These are phyloP conservation scores for Salvia rosmarinus DNA, from an alignment of 257 asterid species.

Conservation along the genomic window DNA sequence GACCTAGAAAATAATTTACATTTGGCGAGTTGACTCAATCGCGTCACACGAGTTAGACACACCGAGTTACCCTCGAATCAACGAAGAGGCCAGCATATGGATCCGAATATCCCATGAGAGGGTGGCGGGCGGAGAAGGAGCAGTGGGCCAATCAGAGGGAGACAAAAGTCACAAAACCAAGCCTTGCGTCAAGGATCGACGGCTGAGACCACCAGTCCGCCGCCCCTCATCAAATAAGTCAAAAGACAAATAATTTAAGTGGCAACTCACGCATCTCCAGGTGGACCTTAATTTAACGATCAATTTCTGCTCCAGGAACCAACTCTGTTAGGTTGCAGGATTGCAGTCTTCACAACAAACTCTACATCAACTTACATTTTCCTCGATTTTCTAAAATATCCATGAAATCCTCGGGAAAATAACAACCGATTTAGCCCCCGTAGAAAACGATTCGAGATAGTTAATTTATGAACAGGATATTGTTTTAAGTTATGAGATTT, in stretches of 20 bases:
- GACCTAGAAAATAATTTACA: not conserved
- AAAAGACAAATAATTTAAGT: conserved; percentile 28
- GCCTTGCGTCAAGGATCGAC: conserved; percentile 50
- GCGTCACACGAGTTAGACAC: conserved; percentile 25
- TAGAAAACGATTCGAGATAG: not conserved
- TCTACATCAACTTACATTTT: conserved; percentile 15
- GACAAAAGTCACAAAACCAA: conserved; percentile 44
- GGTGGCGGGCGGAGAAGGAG: conserved; percentile 19
- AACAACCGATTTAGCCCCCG: conserved; percentile 23
- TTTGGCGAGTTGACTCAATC: conserved; percentile 24
- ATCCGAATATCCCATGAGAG: conserved; percentile 42
- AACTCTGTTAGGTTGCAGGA: conserved; percentile 19
- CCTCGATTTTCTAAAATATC: conserved; percentile 47
- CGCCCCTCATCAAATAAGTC: conserved; percentile 52
- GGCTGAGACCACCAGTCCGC: conserved; percentile 40
- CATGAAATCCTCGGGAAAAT: conserved; percentile 43
- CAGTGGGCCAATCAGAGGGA: conserved; percentile 36
- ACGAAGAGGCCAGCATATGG: conserved; percentile 37
- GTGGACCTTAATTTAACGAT: conserved; percentile 40
- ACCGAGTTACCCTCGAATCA: conserved; percentile 14
- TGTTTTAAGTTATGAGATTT: not conserved
- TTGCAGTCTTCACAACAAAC: conserved; percentile 24
- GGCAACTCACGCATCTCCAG: conserved; percentile 59
- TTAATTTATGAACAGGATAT: conserved; percentile 14
- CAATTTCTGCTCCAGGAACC: conserved; percentile 34